Percentiles rank a stretch among this genome's conserved stretches.
Evolutionary conservation across 2,329 filamentous ascomycete species (phyloP).

Genomic region (Verticillium klebahnii): DNA sequence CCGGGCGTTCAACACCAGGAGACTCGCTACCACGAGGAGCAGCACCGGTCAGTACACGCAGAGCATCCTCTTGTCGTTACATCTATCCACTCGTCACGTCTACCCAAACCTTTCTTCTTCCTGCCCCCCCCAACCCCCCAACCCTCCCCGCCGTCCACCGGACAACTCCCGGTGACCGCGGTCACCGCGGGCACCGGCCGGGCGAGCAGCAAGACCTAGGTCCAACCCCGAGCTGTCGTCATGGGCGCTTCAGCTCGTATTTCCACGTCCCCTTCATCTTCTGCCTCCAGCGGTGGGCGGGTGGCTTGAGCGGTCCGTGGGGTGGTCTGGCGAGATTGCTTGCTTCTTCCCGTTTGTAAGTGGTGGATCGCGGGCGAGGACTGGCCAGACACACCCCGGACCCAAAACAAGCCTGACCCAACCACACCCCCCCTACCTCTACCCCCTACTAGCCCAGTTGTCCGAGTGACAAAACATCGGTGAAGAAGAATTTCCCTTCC

Average conservation of each 20-base stretch:
- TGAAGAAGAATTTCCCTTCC: constrained; percentile 2
- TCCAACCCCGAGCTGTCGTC: background rate
- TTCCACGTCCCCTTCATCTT: background rate
- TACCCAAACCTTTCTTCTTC: background rate
- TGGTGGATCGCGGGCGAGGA: background rate
- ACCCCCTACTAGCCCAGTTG: constrained; percentile 9
- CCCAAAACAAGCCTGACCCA: background rate
- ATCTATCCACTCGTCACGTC: constrained; percentile 1
- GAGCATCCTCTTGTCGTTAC: background rate
- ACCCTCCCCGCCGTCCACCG: background rate
- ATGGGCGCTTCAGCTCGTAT: constrained; percentile 1
- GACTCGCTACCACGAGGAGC: constrained; percentile 46
- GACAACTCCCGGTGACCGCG: background rate
- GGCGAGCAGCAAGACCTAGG: background rate
- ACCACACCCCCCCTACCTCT: background rate
- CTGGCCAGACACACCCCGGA: background rate
- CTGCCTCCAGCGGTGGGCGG: background rate
- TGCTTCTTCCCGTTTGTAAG: background rate
- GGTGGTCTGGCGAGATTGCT: background rate
- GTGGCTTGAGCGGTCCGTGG: background rate
- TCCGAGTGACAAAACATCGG: constrained; percentile 9
- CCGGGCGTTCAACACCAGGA: constrained; percentile 56
- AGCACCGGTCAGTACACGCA: constrained; percentile 42
- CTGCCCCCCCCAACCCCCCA: constrained; percentile 4
- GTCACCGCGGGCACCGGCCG: background rate